Conservation (phyloP, 805 yeast genomes). For the Saccharomycopsis javanensis region DNA sequence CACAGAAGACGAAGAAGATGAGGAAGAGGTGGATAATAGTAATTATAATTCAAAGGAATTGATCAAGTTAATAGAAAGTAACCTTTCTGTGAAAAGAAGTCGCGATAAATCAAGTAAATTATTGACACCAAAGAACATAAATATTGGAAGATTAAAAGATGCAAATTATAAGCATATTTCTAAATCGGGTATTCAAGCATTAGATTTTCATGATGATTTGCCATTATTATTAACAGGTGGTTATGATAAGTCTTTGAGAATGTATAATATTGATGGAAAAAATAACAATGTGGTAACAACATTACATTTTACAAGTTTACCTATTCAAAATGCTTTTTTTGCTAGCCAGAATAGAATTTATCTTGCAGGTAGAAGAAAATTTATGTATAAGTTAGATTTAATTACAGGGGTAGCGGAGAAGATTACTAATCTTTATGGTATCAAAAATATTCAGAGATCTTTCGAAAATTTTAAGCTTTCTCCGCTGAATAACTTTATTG, state of each 20-base stretch:
- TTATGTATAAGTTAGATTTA: slow-evolving; percentile 88
- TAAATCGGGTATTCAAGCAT: slow-evolving; percentile 71
- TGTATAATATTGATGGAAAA: slow-evolving; percentile 87
- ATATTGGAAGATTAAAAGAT: slow-evolving; percentile 76
- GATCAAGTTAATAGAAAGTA: slow-evolving; percentile 27
- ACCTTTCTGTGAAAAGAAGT: slow-evolving; percentile 20
- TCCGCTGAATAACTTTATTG: slow-evolving; percentile 61
- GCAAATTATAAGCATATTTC: slow-evolving; percentile 67
- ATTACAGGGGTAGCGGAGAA: slow-evolving; percentile 68
- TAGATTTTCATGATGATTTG: slow-evolving; percentile 65
- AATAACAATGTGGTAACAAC: slow-evolving; percentile 73
- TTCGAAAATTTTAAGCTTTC: slow-evolving; percentile 81
- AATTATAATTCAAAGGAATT: slow-evolving; percentile 27
- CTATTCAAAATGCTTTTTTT: slow-evolving; percentile 69
- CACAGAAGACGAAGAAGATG: slow-evolving; percentile 23
- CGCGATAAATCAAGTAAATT: slow-evolving; percentile 36
- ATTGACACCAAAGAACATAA: slow-evolving; percentile 60
- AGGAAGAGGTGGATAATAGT: slow-evolving; percentile 23
- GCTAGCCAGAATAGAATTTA: slow-evolving; percentile 40
- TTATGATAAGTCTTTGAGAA: slow-evolving; percentile 76
- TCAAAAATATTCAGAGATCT: slow-evolving; percentile 72
- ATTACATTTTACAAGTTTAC: slow-evolving; percentile 66
- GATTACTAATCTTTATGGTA: slow-evolving; percentile 84
- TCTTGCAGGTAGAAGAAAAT: slow-evolving; percentile 87
- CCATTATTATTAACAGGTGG: slow-evolving; percentile 88